These are phyloP conservation scores for Golubevia sp. DNA, from an alignment of 1,284 basidiomycete species.

Conservation along the genomic window DNA sequence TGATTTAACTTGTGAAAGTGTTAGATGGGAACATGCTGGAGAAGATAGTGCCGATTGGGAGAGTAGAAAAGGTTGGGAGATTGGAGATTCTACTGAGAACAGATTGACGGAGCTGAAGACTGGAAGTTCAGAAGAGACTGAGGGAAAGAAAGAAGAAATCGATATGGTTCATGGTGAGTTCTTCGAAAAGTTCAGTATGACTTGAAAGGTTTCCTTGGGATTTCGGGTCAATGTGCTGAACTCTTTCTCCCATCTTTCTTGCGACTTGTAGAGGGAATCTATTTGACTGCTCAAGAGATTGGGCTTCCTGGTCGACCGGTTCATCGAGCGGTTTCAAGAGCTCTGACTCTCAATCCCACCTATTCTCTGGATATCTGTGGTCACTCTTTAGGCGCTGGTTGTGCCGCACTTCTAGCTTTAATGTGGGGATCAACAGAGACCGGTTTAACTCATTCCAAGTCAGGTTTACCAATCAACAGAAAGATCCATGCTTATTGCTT, in stretches of 20 bases:
- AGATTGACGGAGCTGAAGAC: too few relatives aligned
- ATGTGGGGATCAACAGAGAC: slow-evolving; percentile 24
- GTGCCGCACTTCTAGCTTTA: slow-evolving; percentile 30
- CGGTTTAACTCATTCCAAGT: slow-evolving; percentile 12
- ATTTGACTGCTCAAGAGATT: slow-evolving; percentile 37
- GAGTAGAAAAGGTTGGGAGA: too few relatives aligned
- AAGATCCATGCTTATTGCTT: slow-evolving; percentile 43
- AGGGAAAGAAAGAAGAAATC: too few relatives aligned
- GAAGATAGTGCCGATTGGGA: too few relatives aligned
- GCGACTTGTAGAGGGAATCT: slow-evolving; percentile 28
- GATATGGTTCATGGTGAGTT: too few relatives aligned
- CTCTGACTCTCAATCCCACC: slow-evolving; percentile 17
- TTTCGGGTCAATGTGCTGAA: too few relatives aligned
- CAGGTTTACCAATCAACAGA: slow-evolving; percentile 29
- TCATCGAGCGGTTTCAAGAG: slow-evolving; percentile 30
- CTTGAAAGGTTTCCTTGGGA: too few relatives aligned
- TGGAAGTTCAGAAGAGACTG: too few relatives aligned
- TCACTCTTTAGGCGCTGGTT: slow-evolving; percentile 45
- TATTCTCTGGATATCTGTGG: slow-evolving; percentile 45
- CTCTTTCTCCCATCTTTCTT: too few relatives aligned
- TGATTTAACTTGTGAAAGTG: slow-evolving; percentile 45
- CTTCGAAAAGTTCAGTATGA: too few relatives aligned
- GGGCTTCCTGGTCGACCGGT: slow-evolving; percentile 30
- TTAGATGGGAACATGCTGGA: slow-evolving; percentile 2
- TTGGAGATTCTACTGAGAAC: too few relatives aligned